Percentiles rank a stretch among this genome's conserved stretches.
phyloP scores from a whole-genome alignment of 805 yeast species.

The Deakozyma indianensis region DNA sequence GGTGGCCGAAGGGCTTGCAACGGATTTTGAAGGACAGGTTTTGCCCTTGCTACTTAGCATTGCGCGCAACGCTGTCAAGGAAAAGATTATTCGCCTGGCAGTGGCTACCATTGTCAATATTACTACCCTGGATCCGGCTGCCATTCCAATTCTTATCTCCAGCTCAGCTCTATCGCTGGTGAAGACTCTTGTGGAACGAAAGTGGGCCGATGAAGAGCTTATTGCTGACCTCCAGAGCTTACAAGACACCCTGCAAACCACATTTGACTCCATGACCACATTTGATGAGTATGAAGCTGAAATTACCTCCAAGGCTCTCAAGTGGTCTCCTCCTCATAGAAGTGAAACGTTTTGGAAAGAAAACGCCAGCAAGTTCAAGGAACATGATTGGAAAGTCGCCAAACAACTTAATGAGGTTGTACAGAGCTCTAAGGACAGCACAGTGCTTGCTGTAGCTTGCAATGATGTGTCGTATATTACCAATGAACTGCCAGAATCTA shows the following conservation, averaged over 20 bases:
- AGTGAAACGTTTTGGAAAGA: slow-evolving; percentile 84
- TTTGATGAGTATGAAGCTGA: slow-evolving; percentile 87
- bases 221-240: slow-evolving; percentile 53
- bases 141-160: slow-evolving; percentile 55
- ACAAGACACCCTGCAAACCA: slow-evolving; percentile 46
- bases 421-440: slow-evolving; percentile 16
- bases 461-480: slow-evolving; percentile 53
- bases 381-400: slow-evolving; percentile 58
- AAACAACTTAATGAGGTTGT: slow-evolving; percentile 37
- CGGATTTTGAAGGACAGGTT: slow-evolving; percentile 30
- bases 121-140: slow-evolving; percentile 19
- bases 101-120: slow-evolving; percentile 45
- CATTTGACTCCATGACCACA: slow-evolving; percentile 69
- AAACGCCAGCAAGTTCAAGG: slow-evolving; percentile 62
- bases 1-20: slow-evolving; percentile 33
- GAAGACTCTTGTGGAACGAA: slow-evolving; percentile 62
- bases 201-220: slow-evolving; percentile 91
- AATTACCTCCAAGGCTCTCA: slow-evolving; percentile 59
- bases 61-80: slow-evolving; percentile 75
- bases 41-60: slow-evolving; percentile 34
- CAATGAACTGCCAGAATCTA: slow-evolving; percentile 46
- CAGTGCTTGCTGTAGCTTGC: slow-evolving; percentile 42
- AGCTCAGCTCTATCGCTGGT: slow-evolving; percentile 62
- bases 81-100: slow-evolving; percentile 78
- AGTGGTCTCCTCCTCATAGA: slow-evolving; percentile 88